Evolutionary conservation across 768 basidiomycete species (phyloP), one percentile per base, ranked within the genome.

Genomic region (Suillus subalutaceus): DNA sequence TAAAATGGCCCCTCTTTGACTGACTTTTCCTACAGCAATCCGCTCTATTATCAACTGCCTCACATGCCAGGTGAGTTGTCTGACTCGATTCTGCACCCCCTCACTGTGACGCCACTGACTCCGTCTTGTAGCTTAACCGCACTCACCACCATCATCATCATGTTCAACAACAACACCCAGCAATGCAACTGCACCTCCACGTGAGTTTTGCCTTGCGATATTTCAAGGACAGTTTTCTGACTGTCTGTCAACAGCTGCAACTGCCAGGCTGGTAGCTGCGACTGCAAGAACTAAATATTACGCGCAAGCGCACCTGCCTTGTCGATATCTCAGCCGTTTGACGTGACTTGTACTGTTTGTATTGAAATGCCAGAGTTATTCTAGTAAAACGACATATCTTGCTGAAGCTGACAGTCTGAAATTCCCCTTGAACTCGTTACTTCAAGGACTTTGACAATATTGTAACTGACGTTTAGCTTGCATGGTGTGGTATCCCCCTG

Each of bases 251-350:
- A 52, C 4, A 66, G 65, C 23, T 66, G 65, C 65, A 48, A 32
- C 52, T 66, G 61, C 65, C 40, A 37, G 48, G 38, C n/a, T 26
- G 65, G 65, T 32, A 63, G 48, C 60, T 66, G 65, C 60, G 18
- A 9, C 61, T 66, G 65, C 65, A 32, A 52, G 50, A 52, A 32
- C 32, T 56, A 35, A 35, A 20, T 32, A 53, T 18, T 18, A 20
- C 20, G 53, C 9, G 53, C 56, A 37, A 57, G 35, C 12, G 20
- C 56, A 37, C 13, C 7, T 26, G 50, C 50, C 50, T 52, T 26
- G 50, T 15, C 26, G 50, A 37, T 1, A 37, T 57, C 37, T 23
- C 56, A 23, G 12, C 37, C n/a, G 57, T 23, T 38, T 15, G 37
- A 55, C 4, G 56, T 57, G 32, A 57, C 13, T n/a, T 37, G 56